Evolutionary conservation across 208 protist genomes (phyloP).

Genomic region (Leishmania braziliensis): DNA sequence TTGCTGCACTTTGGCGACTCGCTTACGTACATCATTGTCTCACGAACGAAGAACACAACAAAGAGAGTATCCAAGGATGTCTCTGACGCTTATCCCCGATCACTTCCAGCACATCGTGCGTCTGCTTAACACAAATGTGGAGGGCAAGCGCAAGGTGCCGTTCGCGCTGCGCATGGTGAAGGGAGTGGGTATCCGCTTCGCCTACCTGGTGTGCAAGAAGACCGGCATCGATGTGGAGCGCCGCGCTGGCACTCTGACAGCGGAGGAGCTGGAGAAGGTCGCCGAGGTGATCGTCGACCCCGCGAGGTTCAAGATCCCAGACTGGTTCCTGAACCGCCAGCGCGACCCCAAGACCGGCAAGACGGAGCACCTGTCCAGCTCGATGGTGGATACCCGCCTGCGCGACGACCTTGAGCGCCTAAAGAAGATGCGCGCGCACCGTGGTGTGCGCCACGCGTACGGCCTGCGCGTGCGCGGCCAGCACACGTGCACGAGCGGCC

Average conservation of each 20-base stretch:
- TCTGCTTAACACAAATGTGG: conserved; percentile 99
- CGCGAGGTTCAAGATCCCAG: conserved; percentile 99
- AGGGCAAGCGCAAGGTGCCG: conserved; percentile 97
- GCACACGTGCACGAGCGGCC: conserved; percentile 99
- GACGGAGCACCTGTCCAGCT: conserved; percentile 97
- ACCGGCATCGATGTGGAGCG: conserved; percentile 98
- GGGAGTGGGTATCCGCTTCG: conserved; percentile 99
- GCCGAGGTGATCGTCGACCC: conserved; percentile 98
- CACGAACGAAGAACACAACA: neutral
- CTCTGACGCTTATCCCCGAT: conserved; percentile 59
- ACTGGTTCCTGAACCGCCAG: conserved; percentile 99
- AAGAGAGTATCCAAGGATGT: conserved; percentile 30
- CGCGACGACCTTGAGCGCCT: conserved; percentile 99
- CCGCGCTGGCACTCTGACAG: conserved; percentile 90
- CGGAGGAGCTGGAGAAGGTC: conserved; percentile 97
- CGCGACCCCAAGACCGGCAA: conserved; percentile 98
- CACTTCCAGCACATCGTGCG: conserved; percentile 99
- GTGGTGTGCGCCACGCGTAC: conserved; percentile 99
- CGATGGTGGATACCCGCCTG: conserved; percentile 97
- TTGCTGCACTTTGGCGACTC: neutral
- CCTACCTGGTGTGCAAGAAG: conserved; percentile 99
- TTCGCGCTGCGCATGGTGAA: conserved; percentile 99
- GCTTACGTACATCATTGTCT: neutral
- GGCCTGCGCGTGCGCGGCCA: conserved; percentile 99
- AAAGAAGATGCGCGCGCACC: conserved; percentile 99